These are phyloP conservation scores for Amanita inopinata DNA, from an alignment of 768 basidiomycete species.

Conservation along the genomic window DNA sequence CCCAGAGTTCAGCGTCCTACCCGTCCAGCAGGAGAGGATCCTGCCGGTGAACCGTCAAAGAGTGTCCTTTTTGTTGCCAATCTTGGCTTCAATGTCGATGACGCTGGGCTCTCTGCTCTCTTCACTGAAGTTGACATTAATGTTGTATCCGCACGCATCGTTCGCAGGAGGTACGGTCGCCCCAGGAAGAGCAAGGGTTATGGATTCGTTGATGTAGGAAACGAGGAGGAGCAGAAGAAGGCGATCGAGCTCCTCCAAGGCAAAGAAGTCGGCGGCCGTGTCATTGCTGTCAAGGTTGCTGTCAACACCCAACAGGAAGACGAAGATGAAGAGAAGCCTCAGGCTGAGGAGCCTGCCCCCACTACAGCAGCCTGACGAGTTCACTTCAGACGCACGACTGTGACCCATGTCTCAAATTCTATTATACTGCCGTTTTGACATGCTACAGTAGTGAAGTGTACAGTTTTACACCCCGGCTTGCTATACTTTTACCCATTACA, in stretches of 20 bases:
- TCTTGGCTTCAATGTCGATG: constrained; percentile 90
- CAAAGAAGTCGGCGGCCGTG: constrained; percentile 78
- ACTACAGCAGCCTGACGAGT: constrained; percentile 20
- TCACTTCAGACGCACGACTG: constrained; percentile 13
- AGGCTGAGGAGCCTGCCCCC: constrained; percentile 20
- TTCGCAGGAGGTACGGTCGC: constrained; percentile 74
- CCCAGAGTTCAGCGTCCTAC: constrained; percentile 44
- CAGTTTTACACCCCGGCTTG: constrained; percentile 10
- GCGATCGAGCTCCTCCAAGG: constrained; percentile 82
- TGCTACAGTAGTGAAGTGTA: constrained; percentile 17
- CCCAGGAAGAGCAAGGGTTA: constrained; percentile 92
- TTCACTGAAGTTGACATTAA: constrained; percentile 83
- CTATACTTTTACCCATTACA: constrained; percentile 16
- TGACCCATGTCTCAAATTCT: constrained; percentile 14
- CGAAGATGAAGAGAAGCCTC: constrained; percentile 27
- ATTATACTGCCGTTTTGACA: constrained; percentile 16
- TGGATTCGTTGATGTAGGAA: constrained; percentile 93
- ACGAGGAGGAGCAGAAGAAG: constrained; percentile 83
- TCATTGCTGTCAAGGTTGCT: constrained; percentile 91
- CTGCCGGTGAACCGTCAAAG: constrained; percentile 81
- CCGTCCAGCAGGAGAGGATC: constrained; percentile 75
- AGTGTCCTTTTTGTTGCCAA: constrained; percentile 94
- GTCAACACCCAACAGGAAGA: constrained; percentile 72
- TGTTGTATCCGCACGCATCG: constrained; percentile 82
- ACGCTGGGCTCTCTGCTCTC: constrained; percentile 66